Evolutionary conservation across 495 filamentous ascomycete species (phyloP).

Genomic region (Podospora pseudoanserina): DNA sequence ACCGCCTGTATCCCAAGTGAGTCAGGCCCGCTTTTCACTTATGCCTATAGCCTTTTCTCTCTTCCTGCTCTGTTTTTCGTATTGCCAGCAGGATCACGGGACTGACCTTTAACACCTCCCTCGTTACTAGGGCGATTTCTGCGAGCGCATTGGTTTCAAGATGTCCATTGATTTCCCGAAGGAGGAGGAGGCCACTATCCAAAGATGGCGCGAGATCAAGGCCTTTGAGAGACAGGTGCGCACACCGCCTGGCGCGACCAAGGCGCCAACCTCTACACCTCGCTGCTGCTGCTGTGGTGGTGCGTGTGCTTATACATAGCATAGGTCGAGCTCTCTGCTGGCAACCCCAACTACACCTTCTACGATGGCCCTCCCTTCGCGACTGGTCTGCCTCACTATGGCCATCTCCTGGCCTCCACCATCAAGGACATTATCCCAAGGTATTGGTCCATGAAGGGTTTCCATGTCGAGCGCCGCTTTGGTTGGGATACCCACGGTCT

Average conservation of each 20-base stretch:
- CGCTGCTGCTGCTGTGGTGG: no score
- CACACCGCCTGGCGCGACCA: background rate
- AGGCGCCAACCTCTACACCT: slow-evolving; percentile 13
- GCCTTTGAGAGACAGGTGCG: slow-evolving; percentile 61
- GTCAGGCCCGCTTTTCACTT: background rate
- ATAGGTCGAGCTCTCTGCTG: slow-evolving; percentile 50
- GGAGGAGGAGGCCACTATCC: slow-evolving; percentile 78
- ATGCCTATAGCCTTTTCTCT: background rate
- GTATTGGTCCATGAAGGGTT: slow-evolving; percentile 98
- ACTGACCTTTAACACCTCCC: background rate
- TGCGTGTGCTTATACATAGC: slow-evolving; percentile 29
- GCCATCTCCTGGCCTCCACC: slow-evolving; percentile 90
- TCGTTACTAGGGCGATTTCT: background rate
- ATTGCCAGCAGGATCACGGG: background rate
- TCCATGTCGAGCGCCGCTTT: slow-evolving; percentile 70
- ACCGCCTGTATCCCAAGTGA: slow-evolving; percentile 1
- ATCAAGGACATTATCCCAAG: slow-evolving; percentile 97
- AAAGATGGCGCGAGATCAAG: slow-evolving; percentile 82
- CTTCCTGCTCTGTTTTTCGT: background rate
- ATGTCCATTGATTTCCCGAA: slow-evolving; percentile 92
- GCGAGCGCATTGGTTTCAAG: slow-evolving; percentile 3
- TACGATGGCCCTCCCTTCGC: slow-evolving; percentile 68
- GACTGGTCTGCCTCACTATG: slow-evolving; percentile 83
- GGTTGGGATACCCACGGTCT: slow-evolving; percentile 92
- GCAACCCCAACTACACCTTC: slow-evolving; percentile 73